Base-by-base conservation (phyloP, 441 rosid species). In the Capsella rubella region DNA sequence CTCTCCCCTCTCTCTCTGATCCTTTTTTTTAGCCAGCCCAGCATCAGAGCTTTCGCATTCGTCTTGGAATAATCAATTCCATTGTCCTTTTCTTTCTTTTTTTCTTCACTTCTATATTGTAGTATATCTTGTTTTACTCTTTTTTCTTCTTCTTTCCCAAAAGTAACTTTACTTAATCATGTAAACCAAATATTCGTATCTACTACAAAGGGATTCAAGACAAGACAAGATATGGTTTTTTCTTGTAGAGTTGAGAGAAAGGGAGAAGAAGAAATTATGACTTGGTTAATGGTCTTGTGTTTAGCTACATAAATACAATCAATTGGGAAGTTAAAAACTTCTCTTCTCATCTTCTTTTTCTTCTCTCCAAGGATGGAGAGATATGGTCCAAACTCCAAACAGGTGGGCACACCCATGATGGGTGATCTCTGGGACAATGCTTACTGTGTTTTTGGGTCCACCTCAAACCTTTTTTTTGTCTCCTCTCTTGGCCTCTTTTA, bases 361-460 rank as follows among this genome's bases (percentile, higher is more conserved):
- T 35, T 8, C 10, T 46, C 16, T 50, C 18, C 3, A 40, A 60
- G 69, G 74, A 57, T 46, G 70, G 65, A 47, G 25, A 21, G 59
- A 62, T 62, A 61, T 69, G 79, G 70, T 59, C 25, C 25, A 21
- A 21, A 21, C 25, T 21, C 79, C 71, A 76, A 63, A 50, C 71
- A 62, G 21, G 61, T 76, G 43, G 75, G 45, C 65, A 66, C 52
- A 55, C 43, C 43, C 45, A 32, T 46, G 69, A 69, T 57, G 73
- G 68, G 50, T 75, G 58, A 68, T 75, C 58, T 69, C 34, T 54
- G 58, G 69, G 74, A 66, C 84, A 65, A 28, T 37, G 56, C 63
- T 16, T 50, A 55, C 56, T 6, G 54, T 59, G 34, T 4, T n/a
- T 76, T 52, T 64, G 79, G 66, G 31, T 59, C 79, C 43, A 76